phyloP scores from a whole-genome alignment of 2,329 filamentous ascomycete genomes.

The Nannizzia gypsea region DNA sequence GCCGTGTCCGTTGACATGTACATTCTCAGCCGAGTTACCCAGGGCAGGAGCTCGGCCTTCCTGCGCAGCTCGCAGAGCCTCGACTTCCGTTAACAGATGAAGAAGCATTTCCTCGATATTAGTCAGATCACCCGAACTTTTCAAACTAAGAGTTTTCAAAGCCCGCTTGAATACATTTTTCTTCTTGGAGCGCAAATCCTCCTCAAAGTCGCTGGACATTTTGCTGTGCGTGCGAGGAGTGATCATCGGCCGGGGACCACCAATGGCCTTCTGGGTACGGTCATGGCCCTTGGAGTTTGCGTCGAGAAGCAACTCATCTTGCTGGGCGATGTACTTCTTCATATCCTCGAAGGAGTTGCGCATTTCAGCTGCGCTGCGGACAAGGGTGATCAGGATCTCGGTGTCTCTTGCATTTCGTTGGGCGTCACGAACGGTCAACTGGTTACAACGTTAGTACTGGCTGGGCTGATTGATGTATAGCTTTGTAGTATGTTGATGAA shows the following conservation, averaged over 20 bases:
- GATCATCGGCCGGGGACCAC: conserved; percentile 76
- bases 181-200: conserved; percentile 60
- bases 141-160: conserved; percentile 78
- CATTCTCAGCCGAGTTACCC: conserved; percentile 54
- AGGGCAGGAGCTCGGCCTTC: conserved; percentile 25
- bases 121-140: conserved; percentile 74
- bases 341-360: conserved; percentile 91
- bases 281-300: conserved; percentile 82
- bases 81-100: conserved; percentile 83
- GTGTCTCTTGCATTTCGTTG: conserved; percentile 93
- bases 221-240: conserved; percentile 47
- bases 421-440: conserved; percentile 89
- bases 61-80: conserved; percentile 57
- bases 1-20: background rate
- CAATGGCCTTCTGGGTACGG: conserved; percentile 68
- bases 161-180: conserved; percentile 89
- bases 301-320: conserved; percentile 78
- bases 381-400: conserved; percentile 87
- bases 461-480: conserved; percentile 17
- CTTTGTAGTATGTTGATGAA: no score
- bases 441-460: conserved; percentile 19
- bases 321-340: conserved; percentile 80
- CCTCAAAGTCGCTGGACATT: conserved; percentile 39
- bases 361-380: conserved; percentile 92
- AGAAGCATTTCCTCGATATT: conserved; percentile 88